Evolutionary conservation across 495 filamentous ascomycete species (phyloP).

Genomic region (Hypoxylon crocopeplum): DNA sequence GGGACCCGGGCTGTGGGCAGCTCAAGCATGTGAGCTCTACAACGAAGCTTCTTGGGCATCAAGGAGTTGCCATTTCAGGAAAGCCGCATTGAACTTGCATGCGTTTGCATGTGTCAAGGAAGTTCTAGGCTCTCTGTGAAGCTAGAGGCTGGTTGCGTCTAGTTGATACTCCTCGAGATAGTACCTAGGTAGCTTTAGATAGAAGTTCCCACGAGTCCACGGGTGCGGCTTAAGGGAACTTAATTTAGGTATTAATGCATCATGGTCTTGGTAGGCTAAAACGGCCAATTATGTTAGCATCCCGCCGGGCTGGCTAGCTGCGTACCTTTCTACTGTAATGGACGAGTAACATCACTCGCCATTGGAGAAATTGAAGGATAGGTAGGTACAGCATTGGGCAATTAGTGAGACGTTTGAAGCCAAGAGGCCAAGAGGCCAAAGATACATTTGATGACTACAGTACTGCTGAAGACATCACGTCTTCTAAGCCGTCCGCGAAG

Average conservation of each 20-base stretch:
- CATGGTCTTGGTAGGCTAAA: constrained; percentile 28
- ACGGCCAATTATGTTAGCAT: constrained; percentile 24
- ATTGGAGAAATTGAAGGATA: constrained; percentile 20
- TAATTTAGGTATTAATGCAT: constrained; percentile 38
- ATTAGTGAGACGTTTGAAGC: constrained; percentile 8
- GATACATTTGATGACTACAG: constrained; percentile 5
- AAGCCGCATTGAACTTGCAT: constrained; percentile 25
- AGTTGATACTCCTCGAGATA: constrained; percentile 9
- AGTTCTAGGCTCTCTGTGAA: constrained; percentile 27
- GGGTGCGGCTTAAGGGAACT: constrained; percentile 32
- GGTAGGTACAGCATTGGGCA: not conserved
- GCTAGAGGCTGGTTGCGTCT: not conserved
- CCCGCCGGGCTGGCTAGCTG: constrained; percentile 20
- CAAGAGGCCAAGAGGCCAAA: not conserved
- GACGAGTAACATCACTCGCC: constrained; percentile 7
- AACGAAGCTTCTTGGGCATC: constrained; percentile 16
- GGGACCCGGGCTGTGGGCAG: constrained; percentile 13
- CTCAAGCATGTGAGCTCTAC: constrained; percentile 20
- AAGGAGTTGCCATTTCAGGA: constrained; percentile 23
- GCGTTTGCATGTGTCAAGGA: constrained; percentile 17
- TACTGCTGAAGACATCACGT: constrained; percentile 22
- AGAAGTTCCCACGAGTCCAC: constrained; percentile 13
- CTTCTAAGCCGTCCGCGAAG: constrained; percentile 23
- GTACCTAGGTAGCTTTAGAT: not conserved
- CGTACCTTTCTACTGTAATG: not conserved